phyloP scores from a whole-genome alignment of 129 eudicot species.

The Silybum marianum region DNA sequence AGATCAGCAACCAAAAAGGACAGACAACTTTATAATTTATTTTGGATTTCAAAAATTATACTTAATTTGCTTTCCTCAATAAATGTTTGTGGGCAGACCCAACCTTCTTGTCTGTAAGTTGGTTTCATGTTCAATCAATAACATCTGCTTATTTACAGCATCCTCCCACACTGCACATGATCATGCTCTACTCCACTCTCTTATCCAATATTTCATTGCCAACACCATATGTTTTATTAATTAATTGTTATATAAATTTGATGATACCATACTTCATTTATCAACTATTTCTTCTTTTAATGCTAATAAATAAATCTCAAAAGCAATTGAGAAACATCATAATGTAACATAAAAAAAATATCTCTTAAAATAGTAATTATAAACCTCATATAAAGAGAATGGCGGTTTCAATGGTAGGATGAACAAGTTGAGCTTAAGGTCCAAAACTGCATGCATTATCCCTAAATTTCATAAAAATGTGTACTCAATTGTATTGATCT shows the following conservation, averaged over 20 bases:
- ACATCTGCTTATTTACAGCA: not conserved
- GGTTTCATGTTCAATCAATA: conserved; percentile 4
- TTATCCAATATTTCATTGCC: not conserved
- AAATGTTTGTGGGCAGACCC: conserved; percentile 13
- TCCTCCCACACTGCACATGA: conserved; percentile 6
- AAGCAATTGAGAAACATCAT: not conserved
- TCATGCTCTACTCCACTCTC: not conserved
- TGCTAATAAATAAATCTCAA: not conserved
- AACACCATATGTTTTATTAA: not conserved
- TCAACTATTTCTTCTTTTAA: too few relatives aligned
- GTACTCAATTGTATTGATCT: not conserved
- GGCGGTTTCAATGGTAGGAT: not conserved
- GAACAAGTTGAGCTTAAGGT: too few relatives aligned
- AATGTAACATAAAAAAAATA: not conserved
- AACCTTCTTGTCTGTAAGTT: conserved; percentile 10
- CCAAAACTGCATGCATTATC: not conserved
- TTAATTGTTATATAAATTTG: not conserved
- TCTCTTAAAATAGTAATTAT: not conserved
- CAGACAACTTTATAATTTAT: not conserved
- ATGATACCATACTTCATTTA: not conserved
- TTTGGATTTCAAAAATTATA: not conserved
- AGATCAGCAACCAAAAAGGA: too few relatives aligned
- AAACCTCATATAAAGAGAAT: not conserved
- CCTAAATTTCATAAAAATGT: not conserved
- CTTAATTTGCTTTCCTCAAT: not conserved